Conservation (phyloP, 2,329 filamentous ascomycete species). For the Neodidymelliopsis sp. region DNA sequence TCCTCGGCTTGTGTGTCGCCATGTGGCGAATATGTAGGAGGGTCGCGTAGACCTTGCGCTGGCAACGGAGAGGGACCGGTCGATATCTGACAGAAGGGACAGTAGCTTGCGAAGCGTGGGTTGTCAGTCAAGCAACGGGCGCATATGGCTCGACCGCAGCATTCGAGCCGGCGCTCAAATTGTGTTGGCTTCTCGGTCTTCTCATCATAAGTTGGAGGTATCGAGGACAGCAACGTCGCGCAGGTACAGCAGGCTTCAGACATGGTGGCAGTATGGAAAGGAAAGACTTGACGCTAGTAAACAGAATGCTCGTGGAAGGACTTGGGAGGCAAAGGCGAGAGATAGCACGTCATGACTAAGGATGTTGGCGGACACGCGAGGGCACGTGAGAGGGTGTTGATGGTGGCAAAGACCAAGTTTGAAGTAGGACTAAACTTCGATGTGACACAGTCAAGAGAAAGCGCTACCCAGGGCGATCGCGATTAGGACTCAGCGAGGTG, state of each 20-base stretch:
- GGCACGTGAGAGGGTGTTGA: conserved; percentile 32
- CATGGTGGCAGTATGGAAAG: conserved; percentile 23
- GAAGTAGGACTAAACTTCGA: neutral
- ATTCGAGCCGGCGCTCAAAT: conserved; percentile 68
- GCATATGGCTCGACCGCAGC: conserved; percentile 76
- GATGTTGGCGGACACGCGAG: conserved; percentile 24
- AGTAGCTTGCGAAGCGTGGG: conserved; percentile 70
- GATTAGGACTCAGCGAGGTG: neutral
- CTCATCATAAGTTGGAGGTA: conserved; percentile 60
- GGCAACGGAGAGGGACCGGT: conserved; percentile 66
- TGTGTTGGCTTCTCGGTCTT: conserved; percentile 68
- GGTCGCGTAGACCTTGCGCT: conserved; percentile 68
- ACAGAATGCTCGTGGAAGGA: conserved; percentile 8
- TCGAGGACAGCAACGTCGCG: conserved; percentile 65
- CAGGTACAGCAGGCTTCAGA: conserved; percentile 73
- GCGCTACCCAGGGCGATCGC: too few relatives aligned
- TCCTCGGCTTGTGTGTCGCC: conserved; percentile 41
- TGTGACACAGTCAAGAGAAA: neutral
- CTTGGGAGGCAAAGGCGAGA: conserved; percentile 21
- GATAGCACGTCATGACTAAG: conserved; percentile 47
- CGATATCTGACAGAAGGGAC: conserved; percentile 80
- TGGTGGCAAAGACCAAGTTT: conserved; percentile 1
- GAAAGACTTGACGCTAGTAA: conserved; percentile 5
- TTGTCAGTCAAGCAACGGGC: conserved; percentile 74
- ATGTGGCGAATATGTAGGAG: conserved; percentile 68